Base-by-base conservation (phyloP, 805 yeast species). In the Blastobotrys robertii region DNA sequence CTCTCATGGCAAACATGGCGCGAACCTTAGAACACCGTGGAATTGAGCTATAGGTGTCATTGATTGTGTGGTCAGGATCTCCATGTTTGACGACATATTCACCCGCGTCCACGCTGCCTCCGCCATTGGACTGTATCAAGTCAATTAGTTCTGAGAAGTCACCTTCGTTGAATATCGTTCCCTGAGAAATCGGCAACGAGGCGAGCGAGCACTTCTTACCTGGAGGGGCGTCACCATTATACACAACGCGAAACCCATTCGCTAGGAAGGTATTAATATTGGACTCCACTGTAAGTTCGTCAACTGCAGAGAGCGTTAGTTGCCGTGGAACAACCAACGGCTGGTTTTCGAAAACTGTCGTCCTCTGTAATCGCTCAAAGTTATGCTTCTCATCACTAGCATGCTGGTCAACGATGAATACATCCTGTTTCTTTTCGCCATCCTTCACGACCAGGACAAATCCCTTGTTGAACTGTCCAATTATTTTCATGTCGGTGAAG, bases 401-500 rank as follows among this genome's bases (percentile, higher is more conserved):
- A 65, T 92, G 99, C 61, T 92, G 99, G 59, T 92, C 99, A 38
- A 92, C 72, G 30, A 92, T 88, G 54, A 92, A 88, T 29, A 90
- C 53, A 55, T 86, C 86, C 22, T 43, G 42, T n/a, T 44, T 47
- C 34, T 49, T 45, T 19, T 19, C 25, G 25, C 25, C 25, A 8
- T 19, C 30, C 40, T 78, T 68, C 2, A 75, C 72, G 0, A 84
- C 92, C 13, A 88, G 58, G n/a, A 92, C 85, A 53, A 92, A 92
- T 0, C 97, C 98, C n/a, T 83, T 63, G 59, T 92, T 92, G 65
- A 92, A 92, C 62, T 92, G 98, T 0, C 99, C 99, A 5, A 90
- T 75, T 9, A 92, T 64, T 34, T 71, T 61, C 97, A 92, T 90
- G 3, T 69, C 58, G 2, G 59, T 52, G 54, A 92, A 92, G 53